A percentile compares a stretch with the other conserved stretches of the same genome.
Conservation (phyloP, 1,139 yeast species). For the Ogataea hybrid region DNA sequence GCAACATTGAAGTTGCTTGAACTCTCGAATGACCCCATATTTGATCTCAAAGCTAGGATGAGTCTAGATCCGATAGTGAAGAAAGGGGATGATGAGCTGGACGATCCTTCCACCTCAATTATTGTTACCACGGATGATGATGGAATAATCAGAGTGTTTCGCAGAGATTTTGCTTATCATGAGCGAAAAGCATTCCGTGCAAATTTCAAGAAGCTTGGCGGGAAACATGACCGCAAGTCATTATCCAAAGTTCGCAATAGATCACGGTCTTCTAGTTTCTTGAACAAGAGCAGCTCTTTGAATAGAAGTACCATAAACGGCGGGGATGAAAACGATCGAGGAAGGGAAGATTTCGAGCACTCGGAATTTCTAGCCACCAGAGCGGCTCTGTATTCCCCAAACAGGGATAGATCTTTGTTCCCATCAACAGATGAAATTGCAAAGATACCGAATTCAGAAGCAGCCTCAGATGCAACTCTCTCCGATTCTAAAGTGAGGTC, state of each 20-base stretch:
- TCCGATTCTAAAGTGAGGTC: slow-evolving; percentile 10
- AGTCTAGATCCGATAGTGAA: slow-evolving; percentile 14
- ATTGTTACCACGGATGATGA: slow-evolving; percentile 75
- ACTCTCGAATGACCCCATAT: slow-evolving; percentile 75
- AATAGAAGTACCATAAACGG: not conserved
- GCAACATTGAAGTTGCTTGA: slow-evolving; percentile 62
- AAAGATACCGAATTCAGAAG: not conserved
- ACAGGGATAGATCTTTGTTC: not conserved
- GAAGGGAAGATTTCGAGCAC: slow-evolving; percentile 14
- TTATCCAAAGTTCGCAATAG: slow-evolving; percentile 15
- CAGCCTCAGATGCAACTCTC: not conserved
- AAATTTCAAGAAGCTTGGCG: slow-evolving; percentile 10
- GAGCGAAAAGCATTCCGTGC: slow-evolving; percentile 31
- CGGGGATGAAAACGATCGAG: slow-evolving; percentile 15
- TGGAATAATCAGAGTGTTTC: slow-evolving; percentile 72
- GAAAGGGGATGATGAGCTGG: slow-evolving; percentile 27
- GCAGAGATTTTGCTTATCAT: slow-evolving; percentile 69
- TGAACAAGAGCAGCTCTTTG: slow-evolving; percentile 5
- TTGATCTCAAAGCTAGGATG: slow-evolving; percentile 50
- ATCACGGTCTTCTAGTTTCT: slow-evolving; percentile 16
- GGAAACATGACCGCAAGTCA: slow-evolving; percentile 10
- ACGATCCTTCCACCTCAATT: slow-evolving; percentile 44
- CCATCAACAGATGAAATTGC: not conserved
- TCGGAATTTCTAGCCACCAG: slow-evolving; percentile 5
- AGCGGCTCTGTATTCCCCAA: not conserved